phyloP scores from a whole-genome alignment of 2,329 filamentous ascomycete genomes.

The Penicillium sp. region DNA sequence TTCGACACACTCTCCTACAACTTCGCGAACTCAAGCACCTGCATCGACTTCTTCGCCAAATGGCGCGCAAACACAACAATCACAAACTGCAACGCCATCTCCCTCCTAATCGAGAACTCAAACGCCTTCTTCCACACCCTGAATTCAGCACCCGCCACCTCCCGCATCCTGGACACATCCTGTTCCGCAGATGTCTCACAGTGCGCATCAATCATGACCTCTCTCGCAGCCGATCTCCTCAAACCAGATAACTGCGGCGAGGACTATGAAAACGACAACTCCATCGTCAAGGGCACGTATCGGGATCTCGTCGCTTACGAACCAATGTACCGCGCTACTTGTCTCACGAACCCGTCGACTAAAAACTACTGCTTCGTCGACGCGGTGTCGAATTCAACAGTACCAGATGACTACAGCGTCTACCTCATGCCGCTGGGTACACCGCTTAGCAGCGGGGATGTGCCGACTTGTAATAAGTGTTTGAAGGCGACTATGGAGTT shows the following conservation, averaged over 20 bases:
- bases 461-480: constrained; percentile 74
- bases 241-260: constrained; percentile 63
- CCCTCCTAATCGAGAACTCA: constrained; percentile 80
- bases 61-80: constrained; percentile 68
- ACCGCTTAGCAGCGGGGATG: constrained; percentile 56
- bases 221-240: constrained; percentile 65
- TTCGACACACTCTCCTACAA: constrained; percentile 67
- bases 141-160: constrained; percentile 68
- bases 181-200: constrained; percentile 65
- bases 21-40: constrained; percentile 52
- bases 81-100: constrained; percentile 75
- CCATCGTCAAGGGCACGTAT: constrained; percentile 70
- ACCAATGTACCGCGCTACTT: constrained; percentile 75
- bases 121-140: constrained; percentile 77
- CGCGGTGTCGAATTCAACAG: constrained; percentile 73
- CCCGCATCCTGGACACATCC: constrained; percentile 72
- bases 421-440: constrained; percentile 84
- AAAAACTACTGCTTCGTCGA: constrained; percentile 75
- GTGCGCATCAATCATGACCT: constrained; percentile 65
- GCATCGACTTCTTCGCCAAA: constrained; percentile 58
- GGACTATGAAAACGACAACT: constrained; percentile 67
- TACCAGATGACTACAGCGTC: constrained; percentile 70
- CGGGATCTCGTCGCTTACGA: constrained; percentile 73
- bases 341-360: constrained; percentile 65
- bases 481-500: constrained; percentile 77